Evolutionary conservation across 2,329 filamentous ascomycete genomes (phyloP), one percentile per base, ranked within the genome.

Genomic region (Graphilbum sp.): DNA sequence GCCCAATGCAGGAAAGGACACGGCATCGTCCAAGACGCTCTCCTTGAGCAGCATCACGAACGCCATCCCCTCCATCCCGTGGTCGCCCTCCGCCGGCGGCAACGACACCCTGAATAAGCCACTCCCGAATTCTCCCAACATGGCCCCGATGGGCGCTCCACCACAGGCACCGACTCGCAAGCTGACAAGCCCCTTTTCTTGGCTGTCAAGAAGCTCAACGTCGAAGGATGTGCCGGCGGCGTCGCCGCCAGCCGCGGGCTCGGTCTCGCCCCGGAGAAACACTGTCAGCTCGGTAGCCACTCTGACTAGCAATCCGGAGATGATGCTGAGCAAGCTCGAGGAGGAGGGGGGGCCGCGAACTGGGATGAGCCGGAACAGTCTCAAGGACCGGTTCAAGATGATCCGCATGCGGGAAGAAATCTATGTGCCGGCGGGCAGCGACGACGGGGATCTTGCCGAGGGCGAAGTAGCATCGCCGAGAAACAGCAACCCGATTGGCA

Each of bases 151-250:
- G 39, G 53, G 58, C 30, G 54, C 56, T 19, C 54, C 61, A 33
- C 54, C 59, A 2, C 46, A 52, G 16, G 46, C 51, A 11, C 55
- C 51, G 43, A 45, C 55, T 44, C 67, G 85, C 51, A 93, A 90
- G 55, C 70, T 92, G 39, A 87, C 83, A 9, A 84, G 83, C 47
- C 84, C 81, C n/a, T 92, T 93, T 50, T 74, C 83, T 30, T 88
- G 83, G 77, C 68, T 92, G 30, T 84, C 83, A 24, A 67, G 84
- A 47, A 78, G 68, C 54, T 72, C 74, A 11, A 66, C 67, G 27
- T 62, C 60, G 37, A 76, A 76, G 49, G 62, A 66, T 4, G 68
- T 69, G 45, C 66, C 73, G 9, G 25, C 25, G 4, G 21, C 31
- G 4, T 34, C 45, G 3, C 29, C 35, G 4, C 50, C 53, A 17